Conservation (phyloP, 2,329 filamentous ascomycete species). For the Monosporascus sp. region DNA sequence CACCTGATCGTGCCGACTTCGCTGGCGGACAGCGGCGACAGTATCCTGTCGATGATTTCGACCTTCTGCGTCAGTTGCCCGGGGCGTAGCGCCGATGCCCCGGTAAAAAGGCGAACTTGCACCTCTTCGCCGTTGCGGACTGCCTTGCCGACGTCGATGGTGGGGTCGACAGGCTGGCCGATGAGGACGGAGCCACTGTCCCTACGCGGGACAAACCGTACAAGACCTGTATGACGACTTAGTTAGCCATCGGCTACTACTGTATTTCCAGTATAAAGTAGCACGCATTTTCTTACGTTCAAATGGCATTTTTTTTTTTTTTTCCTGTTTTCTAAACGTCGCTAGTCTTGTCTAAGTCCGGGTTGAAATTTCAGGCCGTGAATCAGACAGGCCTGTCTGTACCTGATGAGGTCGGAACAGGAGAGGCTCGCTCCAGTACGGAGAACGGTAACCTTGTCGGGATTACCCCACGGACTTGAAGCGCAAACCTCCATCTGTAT, state of each 20-base stretch:
- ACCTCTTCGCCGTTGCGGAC: slow-evolving; percentile 52
- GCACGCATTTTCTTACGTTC: slow-evolving; percentile 2
- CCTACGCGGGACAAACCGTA: slow-evolving; percentile 52
- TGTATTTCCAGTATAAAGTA: not conserved
- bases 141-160: slow-evolving; percentile 53
- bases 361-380: too few species aligned
- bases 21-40: slow-evolving; percentile 43
- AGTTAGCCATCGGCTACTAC: not conserved
- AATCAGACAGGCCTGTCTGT: too few species aligned
- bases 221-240: slow-evolving; percentile 34
- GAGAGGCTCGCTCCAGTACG: too few species aligned
- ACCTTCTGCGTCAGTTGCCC: slow-evolving; percentile 42
- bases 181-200: slow-evolving; percentile 37
- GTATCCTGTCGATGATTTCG: slow-evolving; percentile 40
- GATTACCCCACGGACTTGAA: too few species aligned
- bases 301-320: slow-evolving; percentile 9
- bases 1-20: slow-evolving; percentile 55
- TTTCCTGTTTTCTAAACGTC: not conserved
- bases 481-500: too few species aligned
- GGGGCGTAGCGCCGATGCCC: slow-evolving; percentile 50
- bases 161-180: slow-evolving; percentile 48
- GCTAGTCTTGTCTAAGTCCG: too few species aligned
- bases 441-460: too few species aligned
- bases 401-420: too few species aligned
- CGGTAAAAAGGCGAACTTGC: slow-evolving; percentile 50